These are phyloP conservation scores for Xylaria sp. DNA, from an alignment of 2,329 filamentous ascomycete species.

Conservation along the genomic window DNA sequence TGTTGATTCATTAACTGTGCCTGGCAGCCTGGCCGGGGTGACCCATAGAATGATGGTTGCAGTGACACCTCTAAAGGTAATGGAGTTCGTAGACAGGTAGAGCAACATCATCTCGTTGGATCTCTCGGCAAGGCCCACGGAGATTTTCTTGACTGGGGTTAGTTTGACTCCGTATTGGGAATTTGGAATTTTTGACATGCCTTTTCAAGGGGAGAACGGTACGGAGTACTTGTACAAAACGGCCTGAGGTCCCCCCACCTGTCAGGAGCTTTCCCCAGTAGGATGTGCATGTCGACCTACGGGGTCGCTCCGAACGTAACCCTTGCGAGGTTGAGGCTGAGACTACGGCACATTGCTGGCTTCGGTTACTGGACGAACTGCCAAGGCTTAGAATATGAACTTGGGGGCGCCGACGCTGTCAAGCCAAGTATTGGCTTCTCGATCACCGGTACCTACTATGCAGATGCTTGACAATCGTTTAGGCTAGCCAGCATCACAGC, in stretches of 20 bases:
- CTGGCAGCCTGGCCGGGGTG: conserved; percentile 3
- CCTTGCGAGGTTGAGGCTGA: conserved; percentile 22
- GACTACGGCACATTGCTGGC: conserved; percentile 9
- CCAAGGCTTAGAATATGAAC: neutral
- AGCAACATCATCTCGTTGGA: conserved; percentile 23
- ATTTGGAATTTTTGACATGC: neutral
- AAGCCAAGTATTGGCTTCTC: too few relatives aligned
- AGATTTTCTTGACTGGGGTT: conserved; percentile 23
- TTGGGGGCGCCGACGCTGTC: too few relatives aligned
- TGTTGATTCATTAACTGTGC: conserved; percentile 15
- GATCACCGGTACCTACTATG: neutral
- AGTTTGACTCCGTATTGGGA: conserved; percentile 10
- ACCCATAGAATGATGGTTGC: conserved; percentile 2
- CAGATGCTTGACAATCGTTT: neutral
- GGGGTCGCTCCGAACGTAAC: conserved; percentile 20
- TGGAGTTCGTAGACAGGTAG: conserved; percentile 10
- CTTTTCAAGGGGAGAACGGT: conserved; percentile 5
- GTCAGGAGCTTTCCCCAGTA: conserved; percentile 26
- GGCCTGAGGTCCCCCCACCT: conserved; percentile 19
- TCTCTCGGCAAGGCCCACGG: conserved; percentile 25
- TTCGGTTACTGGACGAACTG: conserved; percentile 4
- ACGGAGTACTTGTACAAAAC: conserved; percentile 10
- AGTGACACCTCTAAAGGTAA: neutral
- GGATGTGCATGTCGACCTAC: conserved; percentile 27
- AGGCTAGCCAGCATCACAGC: neutral